These are phyloP conservation scores for Neophaeococcomyces mojaviensis DNA, from an alignment of 2,329 filamentous ascomycete genomes.

Conservation along the genomic window DNA sequence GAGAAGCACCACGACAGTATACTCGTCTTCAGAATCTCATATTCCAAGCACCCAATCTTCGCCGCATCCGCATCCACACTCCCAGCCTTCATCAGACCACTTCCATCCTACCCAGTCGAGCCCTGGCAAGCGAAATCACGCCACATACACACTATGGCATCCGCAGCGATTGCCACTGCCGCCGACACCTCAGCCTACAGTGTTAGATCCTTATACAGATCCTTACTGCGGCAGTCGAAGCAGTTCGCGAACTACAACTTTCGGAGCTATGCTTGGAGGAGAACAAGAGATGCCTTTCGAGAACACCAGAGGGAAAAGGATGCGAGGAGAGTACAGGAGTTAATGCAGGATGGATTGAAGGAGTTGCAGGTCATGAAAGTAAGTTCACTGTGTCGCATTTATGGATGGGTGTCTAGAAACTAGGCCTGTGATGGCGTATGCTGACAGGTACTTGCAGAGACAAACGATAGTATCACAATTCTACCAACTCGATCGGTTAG, in stretches of 20 bases:
- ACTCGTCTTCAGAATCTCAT: too few species aligned
- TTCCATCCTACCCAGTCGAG: background rate
- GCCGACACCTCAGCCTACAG: slow-evolving; percentile 37
- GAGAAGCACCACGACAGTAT: too few species aligned
- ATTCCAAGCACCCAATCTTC: background rate
- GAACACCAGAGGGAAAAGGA: slow-evolving; percentile 70
- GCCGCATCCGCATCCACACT: background rate
- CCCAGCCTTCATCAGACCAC: background rate
- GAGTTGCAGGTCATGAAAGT: slow-evolving; percentile 91
- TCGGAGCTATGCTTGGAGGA: slow-evolving; percentile 86
- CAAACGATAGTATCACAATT: slow-evolving; percentile 94
- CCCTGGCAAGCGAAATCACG: slow-evolving; percentile 1
- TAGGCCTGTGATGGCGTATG: background rate
- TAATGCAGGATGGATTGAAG: slow-evolving; percentile 80
- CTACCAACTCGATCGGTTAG: slow-evolving; percentile 82
- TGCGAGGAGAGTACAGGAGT: slow-evolving; percentile 69
- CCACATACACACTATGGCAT: slow-evolving; percentile 33
- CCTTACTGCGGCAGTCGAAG: slow-evolving; percentile 73
- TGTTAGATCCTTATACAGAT: slow-evolving; percentile 61
- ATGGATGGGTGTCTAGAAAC: too few species aligned
- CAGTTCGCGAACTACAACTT: slow-evolving; percentile 97
- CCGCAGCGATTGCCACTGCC: slow-evolving; percentile 30
- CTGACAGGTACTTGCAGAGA: slow-evolving; percentile 55
- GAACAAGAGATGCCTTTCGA: slow-evolving; percentile 83
- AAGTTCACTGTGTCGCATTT: slow-evolving; percentile 26